Base-by-base conservation (phyloP, 2,329 filamentous ascomycete species). In the Fusarium mundagurra region DNA sequence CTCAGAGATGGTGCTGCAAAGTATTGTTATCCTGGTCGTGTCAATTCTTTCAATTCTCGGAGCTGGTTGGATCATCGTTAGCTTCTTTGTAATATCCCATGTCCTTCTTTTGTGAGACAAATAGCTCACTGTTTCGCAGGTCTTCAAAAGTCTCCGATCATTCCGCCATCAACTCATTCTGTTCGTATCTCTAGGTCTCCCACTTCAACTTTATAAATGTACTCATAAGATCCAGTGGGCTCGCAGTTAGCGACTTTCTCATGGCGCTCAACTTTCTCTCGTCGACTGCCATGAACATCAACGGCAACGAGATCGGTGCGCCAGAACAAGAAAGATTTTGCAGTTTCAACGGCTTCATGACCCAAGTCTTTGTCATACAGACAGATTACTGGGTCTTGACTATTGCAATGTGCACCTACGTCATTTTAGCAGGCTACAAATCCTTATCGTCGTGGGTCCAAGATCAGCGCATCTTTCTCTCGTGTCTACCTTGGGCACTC, bases 201-300 rank as follows among this genome's bases (percentile, higher is more conserved):
- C 7, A 5, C 14, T n/a, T 17, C 8, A 4, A 18, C 4, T 31
- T 24, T 6, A 4, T 4, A n/a, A n/a, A n/a, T 31, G 8, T 31
- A 43, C 27, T 55, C 0, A 55, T 8, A 8, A 5, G 3, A 0
- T 3, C 20, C 2, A 55, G 53, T 36, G 55, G 41, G 0, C 55
- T 59, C 1, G 55, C 41, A 8, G 39, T 2, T 1, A 59, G 55
- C 2, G 55, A 59, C 10, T 59, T 59, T 3, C 22, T 59, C 5
- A 59, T 59, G 55, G 55, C 55, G 1, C 55, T 59, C 9, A 59
- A 59, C n/a, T 59, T 59, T 27, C 55, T 59, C n/a, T 59, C 55
- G 1, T 59, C 55, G 9, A 58, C 55, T 6, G 55, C 39, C 11
- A 58, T 58, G 55, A 58, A 58, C 20, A n/a, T 58, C n/a, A 24